phyloP scores from a whole-genome alignment of 2,329 filamentous ascomycete genomes.

The Hawksworthiomyces lignivorus region DNA sequence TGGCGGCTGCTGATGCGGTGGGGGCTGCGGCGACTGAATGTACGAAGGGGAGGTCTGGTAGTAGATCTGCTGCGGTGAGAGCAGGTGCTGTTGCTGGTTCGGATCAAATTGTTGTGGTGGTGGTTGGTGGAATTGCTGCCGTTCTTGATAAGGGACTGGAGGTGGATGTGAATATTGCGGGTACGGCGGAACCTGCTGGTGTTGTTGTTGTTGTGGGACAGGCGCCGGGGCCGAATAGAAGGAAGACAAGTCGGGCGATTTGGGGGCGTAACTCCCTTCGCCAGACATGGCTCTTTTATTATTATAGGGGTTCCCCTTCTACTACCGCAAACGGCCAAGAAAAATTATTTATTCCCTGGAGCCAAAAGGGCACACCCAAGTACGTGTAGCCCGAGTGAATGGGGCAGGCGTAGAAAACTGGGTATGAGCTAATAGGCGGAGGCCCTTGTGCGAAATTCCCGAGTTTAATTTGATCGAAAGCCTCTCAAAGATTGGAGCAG shows the following conservation, averaged over 20 bases:
- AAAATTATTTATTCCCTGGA: too few species aligned
- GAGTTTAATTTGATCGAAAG: slow-evolving; percentile 1
- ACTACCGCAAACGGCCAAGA: too few species aligned
- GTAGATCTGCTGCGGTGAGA: slow-evolving; percentile 11
- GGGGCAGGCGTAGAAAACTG: too few species aligned
- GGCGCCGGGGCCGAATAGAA: slow-evolving; percentile 35
- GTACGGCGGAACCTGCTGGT: slow-evolving; percentile 18
- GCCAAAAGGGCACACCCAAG: too few species aligned
- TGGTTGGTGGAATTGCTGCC: slow-evolving; percentile 18
- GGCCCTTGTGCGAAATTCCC: slow-evolving; percentile 6
- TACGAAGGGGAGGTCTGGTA: slow-evolving; percentile 13
- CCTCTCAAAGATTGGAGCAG: not conserved
- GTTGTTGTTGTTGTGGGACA: slow-evolving; percentile 24
- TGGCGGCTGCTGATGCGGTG: slow-evolving; percentile 10
- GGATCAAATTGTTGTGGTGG: too few species aligned
- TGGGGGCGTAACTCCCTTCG: slow-evolving; percentile 47
- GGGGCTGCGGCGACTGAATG: slow-evolving; percentile 16
- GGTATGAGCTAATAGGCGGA: too few species aligned
- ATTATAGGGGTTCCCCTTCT: too few species aligned
- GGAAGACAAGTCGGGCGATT: slow-evolving; percentile 52
- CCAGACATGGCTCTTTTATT: slow-evolving; percentile 37
- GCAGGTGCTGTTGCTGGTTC: slow-evolving; percentile 16
- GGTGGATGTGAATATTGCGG: slow-evolving; percentile 15
- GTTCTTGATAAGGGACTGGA: slow-evolving; percentile 15
- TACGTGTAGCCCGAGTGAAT: too few species aligned